phyloP scores from a whole-genome alignment of 2,329 filamentous ascomycete species.

The Dryadomyces sulphureus region DNA sequence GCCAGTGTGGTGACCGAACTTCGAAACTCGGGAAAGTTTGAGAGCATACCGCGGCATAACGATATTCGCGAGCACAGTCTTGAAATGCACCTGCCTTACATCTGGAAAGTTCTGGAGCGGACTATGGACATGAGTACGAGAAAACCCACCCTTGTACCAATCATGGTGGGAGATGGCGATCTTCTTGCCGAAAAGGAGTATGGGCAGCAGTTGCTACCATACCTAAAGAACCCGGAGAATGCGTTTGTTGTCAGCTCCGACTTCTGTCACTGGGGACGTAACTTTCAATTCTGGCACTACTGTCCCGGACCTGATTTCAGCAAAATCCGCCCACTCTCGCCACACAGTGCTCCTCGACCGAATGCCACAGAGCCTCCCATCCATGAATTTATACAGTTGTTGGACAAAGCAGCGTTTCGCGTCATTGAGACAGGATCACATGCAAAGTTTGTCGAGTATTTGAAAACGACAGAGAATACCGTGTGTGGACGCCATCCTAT shows the following conservation, averaged over 20 bases:
- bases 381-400: constrained; percentile 66
- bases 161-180: constrained; percentile 68
- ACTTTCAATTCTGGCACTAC: constrained; percentile 78
- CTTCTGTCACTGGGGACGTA: constrained; percentile 88
- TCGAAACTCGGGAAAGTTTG: constrained; percentile 36
- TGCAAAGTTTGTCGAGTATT: constrained; percentile 49
- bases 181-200: constrained; percentile 49
- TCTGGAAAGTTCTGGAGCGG: constrained; percentile 58
- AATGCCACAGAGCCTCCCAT: constrained; percentile 38
- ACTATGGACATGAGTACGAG: constrained; percentile 25
- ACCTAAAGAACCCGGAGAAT: constrained; percentile 59
- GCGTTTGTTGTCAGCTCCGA: constrained; percentile 86
- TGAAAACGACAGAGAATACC: constrained; percentile 68
- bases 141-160: constrained; percentile 67
- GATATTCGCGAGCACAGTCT: constrained; percentile 85
- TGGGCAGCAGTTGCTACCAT: constrained; percentile 60
- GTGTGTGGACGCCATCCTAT: constrained; percentile 94
- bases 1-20: constrained; percentile 35
- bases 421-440: constrained; percentile 69
- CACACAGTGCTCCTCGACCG: constrained; percentile 14
- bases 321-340: constrained; percentile 23
- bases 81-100: constrained; percentile 92
- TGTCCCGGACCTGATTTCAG: constrained; percentile 30
- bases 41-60: constrained; percentile 45
- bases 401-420: constrained; percentile 73